These are phyloP conservation scores for Tetrapisispora arboricola DNA, from an alignment of 805 yeast genomes.

Conservation along the genomic window DNA sequence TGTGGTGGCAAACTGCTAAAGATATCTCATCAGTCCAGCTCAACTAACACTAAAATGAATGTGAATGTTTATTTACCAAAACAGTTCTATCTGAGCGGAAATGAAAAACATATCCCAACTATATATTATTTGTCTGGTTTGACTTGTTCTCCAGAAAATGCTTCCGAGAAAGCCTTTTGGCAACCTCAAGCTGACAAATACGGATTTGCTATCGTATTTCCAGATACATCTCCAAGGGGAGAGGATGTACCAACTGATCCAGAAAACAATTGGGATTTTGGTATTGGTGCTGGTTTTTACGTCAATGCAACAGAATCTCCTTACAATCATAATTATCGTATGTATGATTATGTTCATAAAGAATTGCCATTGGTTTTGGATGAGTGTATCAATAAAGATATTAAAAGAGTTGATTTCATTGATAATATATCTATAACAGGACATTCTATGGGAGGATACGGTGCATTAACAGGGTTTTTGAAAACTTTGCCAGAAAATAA, in stretches of 20 bases:
- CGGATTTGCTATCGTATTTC: conserved; percentile 83
- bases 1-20: conserved; percentile 73
- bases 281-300: conserved; percentile 93
- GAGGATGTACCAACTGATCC: conserved; percentile 65
- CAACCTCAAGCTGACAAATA: conserved; percentile 69
- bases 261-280: conserved; percentile 66
- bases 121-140: conserved; percentile 76
- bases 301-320: conserved; percentile 71
- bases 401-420: conserved; percentile 45
- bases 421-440: conserved; percentile 71
- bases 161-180: conserved; percentile 85
- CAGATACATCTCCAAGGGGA: conserved; percentile 96
- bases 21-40: conserved; percentile 58
- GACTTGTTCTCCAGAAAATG: conserved; percentile 89
- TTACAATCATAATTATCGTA: conserved; percentile 63
- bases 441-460: conserved; percentile 98
- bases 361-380: conserved; percentile 56
- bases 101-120: conserved; percentile 46
- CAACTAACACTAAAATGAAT: conserved; percentile 64
- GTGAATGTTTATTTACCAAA: conserved; percentile 77
- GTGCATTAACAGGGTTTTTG: conserved; percentile 66
- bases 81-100: conserved; percentile 26
- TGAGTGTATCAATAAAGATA: conserved; percentile 23
- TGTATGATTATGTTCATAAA: conserved; percentile 72
- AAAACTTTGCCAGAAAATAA: conserved; percentile 47